Evolutionary conservation across 2,329 filamentous ascomycete species (phyloP).

Genomic region (Ascomycota sp.): DNA sequence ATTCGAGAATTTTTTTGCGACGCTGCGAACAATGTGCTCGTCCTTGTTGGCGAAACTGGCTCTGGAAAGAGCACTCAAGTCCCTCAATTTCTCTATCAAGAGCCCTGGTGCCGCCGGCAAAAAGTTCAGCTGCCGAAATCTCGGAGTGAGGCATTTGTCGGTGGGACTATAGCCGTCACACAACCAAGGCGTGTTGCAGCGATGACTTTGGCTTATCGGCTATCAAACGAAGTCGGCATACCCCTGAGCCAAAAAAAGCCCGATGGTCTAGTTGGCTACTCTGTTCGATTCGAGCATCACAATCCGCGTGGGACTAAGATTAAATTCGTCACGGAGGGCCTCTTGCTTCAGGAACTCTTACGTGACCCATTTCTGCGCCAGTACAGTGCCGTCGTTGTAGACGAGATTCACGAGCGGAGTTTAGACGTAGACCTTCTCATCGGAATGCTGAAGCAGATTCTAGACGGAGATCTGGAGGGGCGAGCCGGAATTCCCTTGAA

Average conservation of each 20-base stretch:
- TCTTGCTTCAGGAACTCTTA: conserved; percentile 82
- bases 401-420: conserved; percentile 91
- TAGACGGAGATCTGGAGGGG: conserved; percentile 36
- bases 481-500: conserved; percentile 58
- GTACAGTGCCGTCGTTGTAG: conserved; percentile 79
- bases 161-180: conserved; percentile 75
- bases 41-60: conserved; percentile 83
- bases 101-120: conserved; percentile 53
- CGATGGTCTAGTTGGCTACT: conserved; percentile 55
- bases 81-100: conserved; percentile 62
- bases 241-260: conserved; percentile 20
- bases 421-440: conserved; percentile 81
- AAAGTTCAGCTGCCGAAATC: conserved; percentile 24
- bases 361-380: conserved; percentile 59
- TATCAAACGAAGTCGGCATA: conserved; percentile 51
- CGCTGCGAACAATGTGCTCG: conserved; percentile 43
- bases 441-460: conserved; percentile 65
- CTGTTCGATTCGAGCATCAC: conserved; percentile 79
- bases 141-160: conserved; percentile 28
- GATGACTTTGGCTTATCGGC: conserved; percentile 69
- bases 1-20: conserved; percentile 40
- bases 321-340: conserved; percentile 91
- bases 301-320: conserved; percentile 63
- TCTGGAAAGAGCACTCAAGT: conserved; percentile 94
- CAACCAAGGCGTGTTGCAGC: conserved; percentile 86